Percentiles rank a stretch among this genome's conserved stretches.
Evolutionary conservation across 2,329 filamentous ascomycete genomes (phyloP).

Genomic region (Hypoxylon sp.): DNA sequence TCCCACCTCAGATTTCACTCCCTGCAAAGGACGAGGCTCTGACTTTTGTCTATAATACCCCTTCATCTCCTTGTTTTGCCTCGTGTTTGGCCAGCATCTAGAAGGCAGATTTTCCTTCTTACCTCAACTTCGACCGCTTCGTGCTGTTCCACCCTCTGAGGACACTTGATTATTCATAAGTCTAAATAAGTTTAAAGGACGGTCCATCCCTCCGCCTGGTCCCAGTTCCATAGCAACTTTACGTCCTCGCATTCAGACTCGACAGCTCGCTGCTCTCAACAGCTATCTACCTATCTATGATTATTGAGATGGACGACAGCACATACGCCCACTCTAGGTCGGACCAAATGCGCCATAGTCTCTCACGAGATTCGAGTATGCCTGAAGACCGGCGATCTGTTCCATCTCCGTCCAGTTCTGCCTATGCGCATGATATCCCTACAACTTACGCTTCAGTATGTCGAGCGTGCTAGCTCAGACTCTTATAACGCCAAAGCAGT

Average conservation of each 20-base stretch:
- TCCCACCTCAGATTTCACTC: slow-evolving; percentile 38
- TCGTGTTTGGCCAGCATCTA: slow-evolving; percentile 34
- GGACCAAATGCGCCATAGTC: slow-evolving; percentile 43
- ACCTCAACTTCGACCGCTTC: slow-evolving; percentile 20
- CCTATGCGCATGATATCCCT: slow-evolving; percentile 48
- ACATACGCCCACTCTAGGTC: slow-evolving; percentile 43
- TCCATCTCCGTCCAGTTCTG: slow-evolving; percentile 44
- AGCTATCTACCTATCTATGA: slow-evolving; percentile 30
- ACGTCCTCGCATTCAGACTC: slow-evolving; percentile 30
- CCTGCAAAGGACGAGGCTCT: slow-evolving; percentile 39
- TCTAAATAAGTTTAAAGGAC: slow-evolving; percentile 45
- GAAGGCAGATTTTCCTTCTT: slow-evolving; percentile 42
- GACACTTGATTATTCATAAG: slow-evolving; percentile 39
- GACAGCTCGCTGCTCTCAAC: slow-evolving; percentile 28
- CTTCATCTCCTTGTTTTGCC: slow-evolving; percentile 41
- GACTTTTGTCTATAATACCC: slow-evolving; percentile 46
- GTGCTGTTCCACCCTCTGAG: slow-evolving; percentile 11
- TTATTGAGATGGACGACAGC: slow-evolving; percentile 48
- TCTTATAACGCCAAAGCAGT: slow-evolving; percentile 10
- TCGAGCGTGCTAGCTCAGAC: slow-evolving; percentile 15
- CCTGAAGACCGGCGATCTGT: slow-evolving; percentile 41
- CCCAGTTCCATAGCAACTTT: slow-evolving; percentile 34
- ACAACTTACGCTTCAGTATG: slow-evolving; percentile 49
- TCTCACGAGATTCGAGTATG: slow-evolving; percentile 42
- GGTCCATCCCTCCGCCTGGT: slow-evolving; percentile 34